phyloP scores from a whole-genome alignment of 2,329 filamentous ascomycete species.

The Pseudocercospora cruenta region DNA sequence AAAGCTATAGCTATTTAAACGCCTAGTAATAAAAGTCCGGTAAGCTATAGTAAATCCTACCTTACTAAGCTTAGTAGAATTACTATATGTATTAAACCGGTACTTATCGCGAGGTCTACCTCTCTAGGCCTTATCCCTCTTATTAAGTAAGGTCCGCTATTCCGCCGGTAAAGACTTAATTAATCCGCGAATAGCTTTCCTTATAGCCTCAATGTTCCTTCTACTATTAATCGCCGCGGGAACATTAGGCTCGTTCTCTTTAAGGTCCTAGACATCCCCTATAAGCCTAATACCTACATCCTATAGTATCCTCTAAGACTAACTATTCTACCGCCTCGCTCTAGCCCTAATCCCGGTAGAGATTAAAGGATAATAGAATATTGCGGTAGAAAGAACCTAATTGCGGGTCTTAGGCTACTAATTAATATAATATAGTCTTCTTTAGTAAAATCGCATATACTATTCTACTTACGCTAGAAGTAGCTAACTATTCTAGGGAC shows the following conservation, averaged over 20 bases:
- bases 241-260: background rate
- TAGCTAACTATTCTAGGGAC: background rate
- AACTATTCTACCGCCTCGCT: background rate
- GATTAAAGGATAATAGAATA: background rate
- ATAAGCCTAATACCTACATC: background rate
- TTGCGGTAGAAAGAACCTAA: background rate
- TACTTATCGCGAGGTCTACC: background rate
- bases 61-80: background rate
- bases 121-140: background rate
- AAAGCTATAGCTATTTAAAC: background rate
- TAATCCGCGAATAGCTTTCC: background rate
- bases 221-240: background rate
- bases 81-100: background rate
- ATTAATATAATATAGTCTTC: background rate
- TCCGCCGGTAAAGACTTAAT: background rate
- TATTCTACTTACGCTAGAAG: background rate
- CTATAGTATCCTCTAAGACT: background rate
- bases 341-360: background rate
- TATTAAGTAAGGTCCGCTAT: background rate
- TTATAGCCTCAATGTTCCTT: background rate
- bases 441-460: background rate
- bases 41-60: background rate
- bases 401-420: background rate
- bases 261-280: background rate
- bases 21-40: background rate